phyloP scores from a whole-genome alignment of 371 early-diverging fungal species.

The Chytridium lagenaria region DNA sequence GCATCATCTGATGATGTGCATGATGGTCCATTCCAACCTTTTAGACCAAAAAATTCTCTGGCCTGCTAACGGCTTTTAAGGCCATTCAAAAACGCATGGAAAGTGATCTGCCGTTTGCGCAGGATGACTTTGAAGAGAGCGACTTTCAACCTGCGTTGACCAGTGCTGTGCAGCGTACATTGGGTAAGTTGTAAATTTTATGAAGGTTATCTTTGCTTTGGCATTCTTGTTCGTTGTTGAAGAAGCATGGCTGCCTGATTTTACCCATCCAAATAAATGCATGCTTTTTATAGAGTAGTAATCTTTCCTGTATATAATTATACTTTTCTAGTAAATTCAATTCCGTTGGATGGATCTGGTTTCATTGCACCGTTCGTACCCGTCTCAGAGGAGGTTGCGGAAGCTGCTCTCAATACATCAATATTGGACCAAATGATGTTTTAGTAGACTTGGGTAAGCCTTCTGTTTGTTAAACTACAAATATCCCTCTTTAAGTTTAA shows the following conservation, averaged over 20 bases:
- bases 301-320: too few species aligned
- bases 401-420: constrained; percentile 27
- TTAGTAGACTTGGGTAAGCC: constrained; percentile 39
- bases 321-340: constrained; percentile 37
- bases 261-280: not conserved
- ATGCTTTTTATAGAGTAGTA: not conserved
- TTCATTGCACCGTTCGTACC: constrained; percentile 52
- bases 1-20: too few species aligned
- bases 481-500: too few species aligned
- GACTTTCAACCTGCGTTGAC: not conserved
- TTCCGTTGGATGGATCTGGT: constrained; percentile 36
- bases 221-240: not conserved
- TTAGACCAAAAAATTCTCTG: too few species aligned
- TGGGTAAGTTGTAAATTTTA: too few species aligned
- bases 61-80: too few species aligned
- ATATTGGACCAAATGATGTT: constrained; percentile 26
- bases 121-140: not conserved
- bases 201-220: too few species aligned
- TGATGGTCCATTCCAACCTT: too few species aligned
- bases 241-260: not conserved
- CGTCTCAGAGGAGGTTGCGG: constrained; percentile 20
- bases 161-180: not conserved
- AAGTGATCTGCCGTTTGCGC: not conserved
- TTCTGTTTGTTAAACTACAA: not conserved
- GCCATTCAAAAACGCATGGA: too few species aligned